Conservation (phyloP, 1,284 basidiomycete species). For the Ceratobasidium theobromae region DNA sequence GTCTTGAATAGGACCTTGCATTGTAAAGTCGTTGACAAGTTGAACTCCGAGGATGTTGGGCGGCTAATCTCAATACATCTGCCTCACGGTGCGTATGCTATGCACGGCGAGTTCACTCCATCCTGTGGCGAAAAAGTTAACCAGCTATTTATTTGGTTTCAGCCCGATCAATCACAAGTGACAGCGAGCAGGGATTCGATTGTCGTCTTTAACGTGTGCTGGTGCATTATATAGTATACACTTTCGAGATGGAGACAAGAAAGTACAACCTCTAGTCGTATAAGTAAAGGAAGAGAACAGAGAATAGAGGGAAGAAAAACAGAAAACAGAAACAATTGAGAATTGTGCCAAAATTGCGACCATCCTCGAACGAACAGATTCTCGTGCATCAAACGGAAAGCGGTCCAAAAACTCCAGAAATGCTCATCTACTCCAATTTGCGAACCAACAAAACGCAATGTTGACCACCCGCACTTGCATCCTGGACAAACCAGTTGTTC, state of each 20-base stretch:
- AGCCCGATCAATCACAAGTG: neutral
- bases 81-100: no score
- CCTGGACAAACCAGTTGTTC: slow-evolving; percentile 46
- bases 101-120: no score
- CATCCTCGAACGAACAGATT: neutral
- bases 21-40: no score
- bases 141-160: neutral
- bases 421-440: slow-evolving; percentile 27
- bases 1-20: no score
- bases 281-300: no score
- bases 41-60: no score
- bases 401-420: no score
- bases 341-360: neutral
- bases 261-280: slow-evolving; percentile 23
- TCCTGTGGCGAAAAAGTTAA: no score
- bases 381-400: neutral
- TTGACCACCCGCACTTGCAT: slow-evolving; percentile 49
- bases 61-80: no score
- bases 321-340: slow-evolving; percentile 2
- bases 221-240: slow-evolving; percentile 20
- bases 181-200: neutral
- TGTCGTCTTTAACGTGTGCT: neutral
- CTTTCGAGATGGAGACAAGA: slow-evolving; percentile 1
- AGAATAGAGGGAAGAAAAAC: no score
- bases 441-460: slow-evolving; percentile 45